Percentiles rank a stretch among this genome's conserved stretches.
These are phyloP conservation scores for Suhomyces sp. DNA, from an alignment of 805 yeast species.

Conservation along the genomic window DNA sequence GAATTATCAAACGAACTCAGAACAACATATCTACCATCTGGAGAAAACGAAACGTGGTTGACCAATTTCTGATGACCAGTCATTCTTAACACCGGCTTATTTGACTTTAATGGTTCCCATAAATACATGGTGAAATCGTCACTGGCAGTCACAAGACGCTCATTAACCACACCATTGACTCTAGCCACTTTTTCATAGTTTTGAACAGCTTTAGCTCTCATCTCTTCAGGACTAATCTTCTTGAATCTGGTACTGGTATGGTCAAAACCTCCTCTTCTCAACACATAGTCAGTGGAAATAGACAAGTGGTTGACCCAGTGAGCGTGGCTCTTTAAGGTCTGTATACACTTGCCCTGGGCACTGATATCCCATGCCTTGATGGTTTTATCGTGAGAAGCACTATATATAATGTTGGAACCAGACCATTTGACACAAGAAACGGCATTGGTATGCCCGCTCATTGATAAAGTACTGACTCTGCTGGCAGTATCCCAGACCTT, in stretches of 20 bases:
- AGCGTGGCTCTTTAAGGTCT: slow-evolving; percentile 82
- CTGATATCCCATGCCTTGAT: slow-evolving; percentile 86
- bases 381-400: slow-evolving; percentile 93
- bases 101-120: slow-evolving; percentile 84
- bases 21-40: slow-evolving; percentile 88
- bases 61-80: slow-evolving; percentile 97
- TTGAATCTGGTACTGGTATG: slow-evolving; percentile 50
- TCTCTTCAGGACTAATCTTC: slow-evolving; percentile 22
- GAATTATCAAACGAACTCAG: slow-evolving; percentile 96
- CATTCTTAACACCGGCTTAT: slow-evolving; percentile 88
- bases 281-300: slow-evolving; percentile 82
- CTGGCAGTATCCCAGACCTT: slow-evolving; percentile 84
- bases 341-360: slow-evolving; percentile 69
- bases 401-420: slow-evolving; percentile 78
- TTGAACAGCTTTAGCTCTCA: slow-evolving; percentile 50
- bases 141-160: slow-evolving; percentile 88
- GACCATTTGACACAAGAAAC: slow-evolving; percentile 98
- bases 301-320: slow-evolving; percentile 98
- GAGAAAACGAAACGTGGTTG: slow-evolving; percentile 92
- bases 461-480: slow-evolving; percentile 61
- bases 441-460: slow-evolving; percentile 84
- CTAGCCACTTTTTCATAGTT: slow-evolving; percentile 63
- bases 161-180: slow-evolving; percentile 54
- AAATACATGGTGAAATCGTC: slow-evolving; percentile 97
- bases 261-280: slow-evolving; percentile 87